phyloP scores from a whole-genome alignment of 169 alveolate species.

The Plasmodium malariae region DNA sequence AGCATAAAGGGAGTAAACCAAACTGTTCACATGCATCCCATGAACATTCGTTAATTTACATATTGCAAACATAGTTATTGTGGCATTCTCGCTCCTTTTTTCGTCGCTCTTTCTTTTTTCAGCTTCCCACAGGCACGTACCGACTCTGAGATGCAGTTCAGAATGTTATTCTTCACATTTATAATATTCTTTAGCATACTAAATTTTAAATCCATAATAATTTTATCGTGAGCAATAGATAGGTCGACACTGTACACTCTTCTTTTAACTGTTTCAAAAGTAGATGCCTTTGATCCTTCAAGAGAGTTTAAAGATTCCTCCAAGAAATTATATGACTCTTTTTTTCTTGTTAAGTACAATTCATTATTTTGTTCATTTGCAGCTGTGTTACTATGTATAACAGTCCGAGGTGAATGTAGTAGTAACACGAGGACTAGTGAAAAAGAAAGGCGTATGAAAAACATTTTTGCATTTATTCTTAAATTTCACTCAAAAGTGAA shows the following conservation, averaged over 20 bases:
- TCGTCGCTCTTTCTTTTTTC: background rate
- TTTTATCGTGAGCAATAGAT: conserved; percentile 7
- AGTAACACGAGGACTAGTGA: no score
- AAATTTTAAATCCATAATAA: conserved; percentile 15
- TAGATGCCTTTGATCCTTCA: background rate
- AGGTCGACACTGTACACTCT: background rate
- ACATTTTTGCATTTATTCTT: no score
- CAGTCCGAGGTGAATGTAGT: no score
- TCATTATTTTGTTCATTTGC: conserved; percentile 6
- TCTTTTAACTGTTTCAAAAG: background rate
- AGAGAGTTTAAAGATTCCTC: conserved; percentile 11
- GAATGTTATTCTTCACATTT: background rate
- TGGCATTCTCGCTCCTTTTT: no score
- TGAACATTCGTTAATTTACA: no score
- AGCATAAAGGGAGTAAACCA: background rate
- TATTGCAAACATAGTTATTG: no score
- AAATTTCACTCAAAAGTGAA: no score
- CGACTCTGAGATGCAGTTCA: conserved; percentile 18
- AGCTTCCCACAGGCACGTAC: conserved; percentile 25
- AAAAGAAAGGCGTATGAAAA: no score
- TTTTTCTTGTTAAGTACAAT: conserved; percentile 14
- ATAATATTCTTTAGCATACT: background rate
- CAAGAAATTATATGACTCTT: conserved; percentile 20
- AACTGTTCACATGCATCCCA: no score
- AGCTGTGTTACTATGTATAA: no score